phyloP scores from a whole-genome alignment of 2,329 filamentous ascomycete genomes.

The Penicillium sp. region DNA sequence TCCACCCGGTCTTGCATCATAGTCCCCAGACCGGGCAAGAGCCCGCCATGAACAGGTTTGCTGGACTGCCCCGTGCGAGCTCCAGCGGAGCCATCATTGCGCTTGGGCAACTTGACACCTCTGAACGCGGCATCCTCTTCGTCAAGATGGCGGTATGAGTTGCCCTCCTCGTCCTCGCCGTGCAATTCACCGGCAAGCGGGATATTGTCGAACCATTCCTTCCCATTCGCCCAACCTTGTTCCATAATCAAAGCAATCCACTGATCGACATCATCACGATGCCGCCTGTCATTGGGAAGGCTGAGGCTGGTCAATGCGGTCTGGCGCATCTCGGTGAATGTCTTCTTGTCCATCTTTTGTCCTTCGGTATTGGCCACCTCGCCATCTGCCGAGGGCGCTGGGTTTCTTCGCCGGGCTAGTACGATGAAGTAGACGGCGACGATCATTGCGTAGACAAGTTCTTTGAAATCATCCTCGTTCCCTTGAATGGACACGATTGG shows the following conservation, averaged over 20 bases:
- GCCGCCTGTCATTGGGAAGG: constrained; percentile 48
- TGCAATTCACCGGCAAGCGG: constrained; percentile 46
- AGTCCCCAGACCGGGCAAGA: constrained; percentile 55
- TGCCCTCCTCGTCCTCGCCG: constrained; percentile 43
- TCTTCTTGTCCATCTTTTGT: constrained; percentile 49
- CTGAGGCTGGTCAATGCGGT: constrained; percentile 46
- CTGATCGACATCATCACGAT: constrained; percentile 62
- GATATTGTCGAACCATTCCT: constrained; percentile 72
- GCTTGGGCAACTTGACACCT: constrained; percentile 35
- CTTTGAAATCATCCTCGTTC: constrained; percentile 54
- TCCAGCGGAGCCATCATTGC: constrained; percentile 27
- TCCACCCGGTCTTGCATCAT: constrained; percentile 59
- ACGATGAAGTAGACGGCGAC: constrained; percentile 54
- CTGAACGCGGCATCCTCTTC: constrained; percentile 37
- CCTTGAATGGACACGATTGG: constrained; percentile 49
- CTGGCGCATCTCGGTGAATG: constrained; percentile 49
- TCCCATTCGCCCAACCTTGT: constrained; percentile 59
- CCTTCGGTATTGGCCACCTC: constrained; percentile 26
- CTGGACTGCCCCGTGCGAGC: constrained; percentile 21
- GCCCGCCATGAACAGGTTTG: constrained; percentile 39
- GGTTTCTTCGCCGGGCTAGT: constrained; percentile 57
- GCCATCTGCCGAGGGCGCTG: constrained; percentile 20
- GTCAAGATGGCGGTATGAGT: constrained; percentile 42
- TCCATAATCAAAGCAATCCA: constrained; percentile 64
- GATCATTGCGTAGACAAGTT: constrained; percentile 46